Evolutionary conservation across 495 filamentous ascomycete genomes (phyloP), one percentile per base, ranked within the genome.

Genomic region (Hypoxylon crocopeplum): DNA sequence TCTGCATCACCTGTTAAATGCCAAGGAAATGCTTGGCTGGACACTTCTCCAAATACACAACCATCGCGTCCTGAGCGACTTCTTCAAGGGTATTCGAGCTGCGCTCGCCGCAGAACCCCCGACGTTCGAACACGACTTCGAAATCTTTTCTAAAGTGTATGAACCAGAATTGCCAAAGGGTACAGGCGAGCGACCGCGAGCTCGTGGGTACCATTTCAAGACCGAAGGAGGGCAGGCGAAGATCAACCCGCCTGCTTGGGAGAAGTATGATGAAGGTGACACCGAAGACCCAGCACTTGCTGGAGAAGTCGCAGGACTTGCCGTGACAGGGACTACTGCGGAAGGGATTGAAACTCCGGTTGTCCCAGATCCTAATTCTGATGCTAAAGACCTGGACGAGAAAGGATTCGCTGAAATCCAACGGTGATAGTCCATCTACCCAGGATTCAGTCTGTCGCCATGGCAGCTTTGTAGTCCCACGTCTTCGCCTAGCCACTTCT

Each of bases 11-110:
- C 81, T 98, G 4, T 81, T 98, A 3, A 70, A 78, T 12, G 91
- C 94, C 0, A 93, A 92, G 62, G 94, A 98, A 71, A 97, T 98
- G 95, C 85, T 96, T 2, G 93, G 85, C 19, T 98, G 94, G 94
- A 88, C 90, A 2, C 79, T 98, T 11, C 76, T 98, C 20, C 93
- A 97, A 69, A 79, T 96, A 10, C 94, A 98, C 73, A 98, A 98
- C 69, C 82, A 90, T 62, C 79, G 86, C 22, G 73, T 89, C 1
- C 69, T 96, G 39, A 79, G 85, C 45, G 34, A 66, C 0, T 98
- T 98, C 77, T 97, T 98, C 69, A 69, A 77, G 0, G 77, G 77
- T 0, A 77, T 96, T 4, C 84, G 93, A 5, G 64, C 69, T 2
- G 40, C 68, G 4, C 62, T 79, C 0, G 44, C 42, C 0, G 88